Conservation (phyloP, 2,329 filamentous ascomycete species). For the Cordyceps javanica region DNA sequence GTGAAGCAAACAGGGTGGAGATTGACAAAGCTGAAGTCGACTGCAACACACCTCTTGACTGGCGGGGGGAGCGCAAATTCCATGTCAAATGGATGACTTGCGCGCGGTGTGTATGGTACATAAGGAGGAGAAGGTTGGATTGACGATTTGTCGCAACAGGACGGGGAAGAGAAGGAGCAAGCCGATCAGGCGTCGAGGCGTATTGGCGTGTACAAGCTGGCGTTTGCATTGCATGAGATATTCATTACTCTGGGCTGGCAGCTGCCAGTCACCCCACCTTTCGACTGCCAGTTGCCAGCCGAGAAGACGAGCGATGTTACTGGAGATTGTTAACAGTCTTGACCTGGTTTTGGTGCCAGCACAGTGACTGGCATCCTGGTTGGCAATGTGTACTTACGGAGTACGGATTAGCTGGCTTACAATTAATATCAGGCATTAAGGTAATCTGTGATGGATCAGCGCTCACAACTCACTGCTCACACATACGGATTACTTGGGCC, state of each 20-base stretch:
- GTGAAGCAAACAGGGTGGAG: neutral
- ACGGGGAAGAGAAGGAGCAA: neutral
- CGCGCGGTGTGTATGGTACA: neutral
- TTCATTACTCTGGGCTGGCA: neutral
- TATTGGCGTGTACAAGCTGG: neutral
- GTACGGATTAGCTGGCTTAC: no score
- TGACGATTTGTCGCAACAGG: neutral
- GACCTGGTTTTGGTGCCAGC: neutral
- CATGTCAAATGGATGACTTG: neutral
- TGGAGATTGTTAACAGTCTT: neutral
- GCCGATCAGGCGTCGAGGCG: conserved; percentile 3
- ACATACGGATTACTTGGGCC: no score
- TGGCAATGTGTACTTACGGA: no score
- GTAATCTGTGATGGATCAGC: no score
- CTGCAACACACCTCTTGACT: neutral
- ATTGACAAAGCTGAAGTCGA: conserved; percentile 2
- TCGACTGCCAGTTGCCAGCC: neutral
- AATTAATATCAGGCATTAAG: no score
- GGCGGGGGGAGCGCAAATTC: neutral
- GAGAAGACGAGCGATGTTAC: neutral
- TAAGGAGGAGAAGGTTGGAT: neutral
- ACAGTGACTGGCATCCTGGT: no score
- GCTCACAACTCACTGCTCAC: no score
- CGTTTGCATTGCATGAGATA: neutral
- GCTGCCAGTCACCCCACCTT: neutral